These are phyloP conservation scores for Arthrobotrys pseudoclavata DNA, from an alignment of 2,329 filamentous ascomycete genomes.

Conservation along the genomic window DNA sequence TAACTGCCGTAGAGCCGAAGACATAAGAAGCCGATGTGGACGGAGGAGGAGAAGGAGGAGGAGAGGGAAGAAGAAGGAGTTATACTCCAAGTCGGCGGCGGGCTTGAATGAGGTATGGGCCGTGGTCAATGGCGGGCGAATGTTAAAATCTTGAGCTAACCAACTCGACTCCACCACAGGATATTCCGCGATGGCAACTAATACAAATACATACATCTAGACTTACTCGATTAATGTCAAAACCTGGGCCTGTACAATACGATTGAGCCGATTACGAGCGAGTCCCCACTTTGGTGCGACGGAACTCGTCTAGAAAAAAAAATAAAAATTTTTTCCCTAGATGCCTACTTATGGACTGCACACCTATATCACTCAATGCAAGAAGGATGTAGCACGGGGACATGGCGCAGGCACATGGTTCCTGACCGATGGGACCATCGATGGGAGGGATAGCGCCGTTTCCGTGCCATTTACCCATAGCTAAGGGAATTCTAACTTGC, in stretches of 20 bases:
- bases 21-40: conserved; percentile 46
- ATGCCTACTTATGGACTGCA: conserved; percentile 2
- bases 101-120: not conserved
- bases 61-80: not conserved
- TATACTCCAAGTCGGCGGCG: conserved; percentile 8
- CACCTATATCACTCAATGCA: conserved; percentile 43
- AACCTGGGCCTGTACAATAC: no score
- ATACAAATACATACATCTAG: not conserved
- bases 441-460: not conserved
- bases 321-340: conserved; percentile 28
- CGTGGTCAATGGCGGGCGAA: not conserved
- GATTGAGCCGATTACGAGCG: conserved; percentile 6
- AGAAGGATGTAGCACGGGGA: conserved; percentile 10
- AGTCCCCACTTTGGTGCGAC: conserved; percentile 23
- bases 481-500: conserved; percentile 11
- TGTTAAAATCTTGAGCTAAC: conserved; percentile 19
- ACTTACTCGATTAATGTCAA: not conserved
- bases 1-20: conserved; percentile 39
- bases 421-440: conserved; percentile 11
- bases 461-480: conserved; percentile 28
- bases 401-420: conserved; percentile 39
- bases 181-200: conserved; percentile 11
- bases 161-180: conserved; percentile 15
- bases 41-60: not conserved
- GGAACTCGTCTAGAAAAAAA: conserved; percentile 55